These are phyloP conservation scores for Aspergillus nomiae DNA, from an alignment of 2,329 filamentous ascomycete genomes.

Conservation along the genomic window DNA sequence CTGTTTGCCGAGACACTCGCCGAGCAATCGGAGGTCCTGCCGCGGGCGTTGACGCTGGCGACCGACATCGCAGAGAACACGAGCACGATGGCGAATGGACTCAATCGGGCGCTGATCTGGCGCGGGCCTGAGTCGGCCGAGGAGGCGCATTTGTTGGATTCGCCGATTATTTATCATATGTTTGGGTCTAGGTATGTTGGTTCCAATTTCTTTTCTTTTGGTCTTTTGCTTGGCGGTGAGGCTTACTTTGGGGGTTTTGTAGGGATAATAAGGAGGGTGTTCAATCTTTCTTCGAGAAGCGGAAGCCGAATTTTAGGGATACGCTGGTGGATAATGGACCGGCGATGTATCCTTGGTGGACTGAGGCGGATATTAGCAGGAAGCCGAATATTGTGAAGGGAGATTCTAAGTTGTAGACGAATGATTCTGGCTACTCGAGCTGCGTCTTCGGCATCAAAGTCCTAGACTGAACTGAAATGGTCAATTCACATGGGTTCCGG, in stretches of 20 bases:
- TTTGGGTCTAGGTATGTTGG: constrained; percentile 35
- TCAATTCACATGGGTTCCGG: too few relatives aligned
- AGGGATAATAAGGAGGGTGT: constrained; percentile 70
- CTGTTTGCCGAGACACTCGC: constrained; percentile 69
- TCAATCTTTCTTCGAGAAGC: constrained; percentile 69
- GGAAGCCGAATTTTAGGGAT: constrained; percentile 62
- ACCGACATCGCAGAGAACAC: constrained; percentile 68
- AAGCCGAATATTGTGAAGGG: constrained; percentile 22
- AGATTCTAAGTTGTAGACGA: constrained; percentile 26
- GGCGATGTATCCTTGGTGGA: constrained; percentile 69
- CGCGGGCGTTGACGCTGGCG: constrained; percentile 66
- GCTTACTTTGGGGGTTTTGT: not conserved
- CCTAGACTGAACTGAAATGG: not conserved
- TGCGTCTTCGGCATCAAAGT: not conserved
- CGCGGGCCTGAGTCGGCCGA: constrained; percentile 58
- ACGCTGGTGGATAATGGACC: constrained; percentile 64
- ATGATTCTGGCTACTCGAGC: not conserved
- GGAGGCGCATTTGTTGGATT: constrained; percentile 69
- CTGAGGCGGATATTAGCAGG: constrained; percentile 51
- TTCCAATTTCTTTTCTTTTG: not conserved
- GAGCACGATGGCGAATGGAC: constrained; percentile 62
- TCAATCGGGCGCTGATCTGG: constrained; percentile 75
- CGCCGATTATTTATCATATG: constrained; percentile 41
- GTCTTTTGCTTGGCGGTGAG: not conserved
- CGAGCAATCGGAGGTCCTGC: constrained; percentile 61